Conservation (phyloP, 2,329 filamentous ascomycete species). For the Colletotrichum camelliae region DNA sequence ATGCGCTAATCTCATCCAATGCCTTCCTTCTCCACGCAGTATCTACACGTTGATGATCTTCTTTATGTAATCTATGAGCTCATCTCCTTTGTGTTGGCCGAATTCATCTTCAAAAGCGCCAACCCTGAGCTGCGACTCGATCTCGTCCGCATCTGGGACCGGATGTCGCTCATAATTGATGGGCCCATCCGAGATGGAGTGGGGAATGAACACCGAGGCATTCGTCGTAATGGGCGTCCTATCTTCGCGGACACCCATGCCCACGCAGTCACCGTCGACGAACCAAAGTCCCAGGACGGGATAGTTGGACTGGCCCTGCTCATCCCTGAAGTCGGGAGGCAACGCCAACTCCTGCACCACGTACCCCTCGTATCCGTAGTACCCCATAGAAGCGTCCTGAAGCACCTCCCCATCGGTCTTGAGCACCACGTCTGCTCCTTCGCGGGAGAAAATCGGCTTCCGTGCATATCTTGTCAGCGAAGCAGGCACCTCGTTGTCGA, state of each 20-base stretch:
- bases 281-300: constrained; percentile 1
- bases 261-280: background rate
- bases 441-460: background rate
- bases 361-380: background rate
- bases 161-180: background rate
- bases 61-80: background rate
- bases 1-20: background rate
- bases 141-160: background rate
- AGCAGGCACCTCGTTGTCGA: background rate
- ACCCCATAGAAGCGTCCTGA: background rate
- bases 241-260: background rate
- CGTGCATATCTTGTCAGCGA: background rate
- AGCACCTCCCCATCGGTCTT: background rate
- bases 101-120: background rate
- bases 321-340: background rate
- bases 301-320: background rate
- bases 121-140: background rate
- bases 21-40: background rate
- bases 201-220: background rate
- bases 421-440: background rate
- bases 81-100: background rate
- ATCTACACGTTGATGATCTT: background rate
- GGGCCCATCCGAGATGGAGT: background rate
- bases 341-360: background rate
- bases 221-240: background rate